These are phyloP conservation scores for Fusarium sororula DNA, from an alignment of 2,329 filamentous ascomycete genomes.

Conservation along the genomic window DNA sequence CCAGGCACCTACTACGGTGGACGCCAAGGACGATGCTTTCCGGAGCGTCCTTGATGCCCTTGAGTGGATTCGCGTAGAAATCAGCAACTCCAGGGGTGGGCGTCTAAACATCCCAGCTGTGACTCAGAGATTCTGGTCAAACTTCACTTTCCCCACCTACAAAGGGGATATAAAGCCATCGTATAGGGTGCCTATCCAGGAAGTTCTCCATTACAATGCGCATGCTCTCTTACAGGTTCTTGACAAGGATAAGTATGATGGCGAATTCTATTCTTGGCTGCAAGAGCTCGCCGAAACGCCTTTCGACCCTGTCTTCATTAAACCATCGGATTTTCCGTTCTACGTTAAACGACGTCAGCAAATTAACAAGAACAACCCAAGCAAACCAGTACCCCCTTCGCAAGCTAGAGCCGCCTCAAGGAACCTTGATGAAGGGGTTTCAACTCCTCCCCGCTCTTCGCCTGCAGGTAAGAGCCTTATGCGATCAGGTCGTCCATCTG, in stretches of 20 bases:
- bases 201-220: conserved; percentile 58
- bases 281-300: conserved; percentile 39
- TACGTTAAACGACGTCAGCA: conserved; percentile 37
- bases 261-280: conserved; percentile 48
- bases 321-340: conserved; percentile 44
- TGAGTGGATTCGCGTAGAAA: conserved; percentile 29
- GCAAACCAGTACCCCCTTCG: not conserved
- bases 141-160: conserved; percentile 44
- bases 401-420: not conserved
- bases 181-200: conserved; percentile 54
- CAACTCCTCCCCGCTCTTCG: conserved; percentile 34
- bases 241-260: conserved; percentile 46
- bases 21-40: conserved; percentile 35
- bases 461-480: conserved; percentile 48
- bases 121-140: conserved; percentile 47
- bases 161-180: conserved; percentile 42
- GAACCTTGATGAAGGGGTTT: conserved; percentile 17
- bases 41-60: conserved; percentile 42
- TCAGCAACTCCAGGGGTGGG: conserved; percentile 32
- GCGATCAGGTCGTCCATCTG: conserved; percentile 50
- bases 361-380: conserved; percentile 19
- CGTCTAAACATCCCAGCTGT: conserved; percentile 32
- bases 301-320: conserved; percentile 43
- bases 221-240: conserved; percentile 50
- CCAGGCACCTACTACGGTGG: not conserved